A percentile compares a stretch with the other conserved stretches of the same genome.
Evolutionary conservation across 2,329 filamentous ascomycete genomes (phyloP).

Genomic region (Parascedosporium putredinis): DNA sequence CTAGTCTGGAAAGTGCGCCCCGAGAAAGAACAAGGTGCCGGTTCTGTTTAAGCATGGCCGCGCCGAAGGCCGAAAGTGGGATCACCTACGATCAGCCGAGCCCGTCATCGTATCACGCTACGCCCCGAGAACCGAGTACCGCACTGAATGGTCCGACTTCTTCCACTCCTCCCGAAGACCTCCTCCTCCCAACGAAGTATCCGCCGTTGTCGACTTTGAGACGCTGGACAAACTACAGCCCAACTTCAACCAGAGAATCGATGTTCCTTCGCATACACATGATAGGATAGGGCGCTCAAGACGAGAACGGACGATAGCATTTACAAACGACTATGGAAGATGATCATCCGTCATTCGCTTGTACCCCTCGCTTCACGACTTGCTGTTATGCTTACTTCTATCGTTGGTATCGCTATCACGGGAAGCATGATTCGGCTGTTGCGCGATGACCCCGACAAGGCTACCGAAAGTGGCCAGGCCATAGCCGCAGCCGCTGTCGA

Average conservation of each 20-base stretch:
- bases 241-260: slow-evolving; percentile 26
- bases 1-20: slow-evolving; percentile 23
- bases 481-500: slow-evolving; percentile 86
- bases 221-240: slow-evolving; percentile 36
- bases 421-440: slow-evolving; percentile 57
- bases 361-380: slow-evolving; percentile 78
- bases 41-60: slow-evolving; percentile 37
- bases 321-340: slow-evolving; percentile 52
- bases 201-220: slow-evolving; percentile 35
- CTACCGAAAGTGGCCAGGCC: slow-evolving; percentile 60
- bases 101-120: slow-evolving; percentile 47
- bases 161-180: slow-evolving; percentile 43
- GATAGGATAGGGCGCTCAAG: slow-evolving; percentile 15
- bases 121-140: slow-evolving; percentile 19
- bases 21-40: slow-evolving; percentile 27
- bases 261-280: slow-evolving; percentile 6
- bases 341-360: slow-evolving; percentile 69
- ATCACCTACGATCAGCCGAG: slow-evolving; percentile 47
- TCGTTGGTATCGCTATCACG: slow-evolving; percentile 70
- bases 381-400: slow-evolving; percentile 72
- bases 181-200: slow-evolving; percentile 33
- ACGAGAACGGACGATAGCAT: slow-evolving; percentile 19
- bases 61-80: slow-evolving; percentile 43
- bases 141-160: slow-evolving; percentile 40
- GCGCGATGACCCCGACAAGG: slow-evolving; percentile 20